Conservation (phyloP, 2,329 filamentous ascomycete genomes). For the Hypoxylon sp. region DNA sequence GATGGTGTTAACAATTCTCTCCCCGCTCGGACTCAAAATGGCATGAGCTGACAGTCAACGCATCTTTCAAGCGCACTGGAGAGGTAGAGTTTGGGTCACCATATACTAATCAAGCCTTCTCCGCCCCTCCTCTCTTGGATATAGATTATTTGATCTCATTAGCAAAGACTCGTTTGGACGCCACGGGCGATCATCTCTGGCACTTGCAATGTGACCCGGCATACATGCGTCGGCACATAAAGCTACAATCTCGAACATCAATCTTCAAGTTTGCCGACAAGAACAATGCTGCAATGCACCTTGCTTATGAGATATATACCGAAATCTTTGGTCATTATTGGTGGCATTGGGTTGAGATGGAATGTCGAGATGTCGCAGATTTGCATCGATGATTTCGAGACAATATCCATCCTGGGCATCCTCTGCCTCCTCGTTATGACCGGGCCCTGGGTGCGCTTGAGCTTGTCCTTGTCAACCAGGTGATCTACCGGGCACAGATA, state of each 20-base stretch:
- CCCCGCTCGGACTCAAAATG: slow-evolving; percentile 7
- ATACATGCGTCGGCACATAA: slow-evolving; percentile 27
- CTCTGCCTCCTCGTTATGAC: slow-evolving; percentile 9
- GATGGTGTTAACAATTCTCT: slow-evolving; percentile 8
- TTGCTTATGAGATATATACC: neutral
- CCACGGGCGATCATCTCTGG: slow-evolving; percentile 17
- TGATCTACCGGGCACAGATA: neutral
- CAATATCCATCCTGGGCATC: slow-evolving; percentile 11
- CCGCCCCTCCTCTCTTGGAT: slow-evolving; percentile 16
- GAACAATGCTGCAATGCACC: neutral
- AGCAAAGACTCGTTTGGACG: slow-evolving; percentile 20
- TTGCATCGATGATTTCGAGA: slow-evolving; percentile 3
- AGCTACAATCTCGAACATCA: slow-evolving; percentile 1
- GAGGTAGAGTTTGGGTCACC: slow-evolving; percentile 26
- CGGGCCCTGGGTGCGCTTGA: slow-evolving; percentile 2
- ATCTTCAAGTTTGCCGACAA: neutral
- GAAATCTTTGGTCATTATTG: slow-evolving; percentile 10
- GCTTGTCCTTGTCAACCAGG: neutral
- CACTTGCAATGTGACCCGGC: slow-evolving; percentile 20
- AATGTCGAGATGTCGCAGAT: slow-evolving; percentile 3
- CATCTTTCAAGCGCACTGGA: slow-evolving; percentile 12
- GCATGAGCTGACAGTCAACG: slow-evolving; percentile 20
- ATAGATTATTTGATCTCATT: slow-evolving; percentile 14
- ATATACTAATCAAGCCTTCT: slow-evolving; percentile 26
- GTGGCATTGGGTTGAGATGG: slow-evolving; percentile 1